A percentile compares a stretch with the other conserved stretches of the same genome.
These are phyloP conservation scores for Cryphonectria parasitica DNA, from an alignment of 2,329 filamentous ascomycete genomes.

Conservation along the genomic window DNA sequence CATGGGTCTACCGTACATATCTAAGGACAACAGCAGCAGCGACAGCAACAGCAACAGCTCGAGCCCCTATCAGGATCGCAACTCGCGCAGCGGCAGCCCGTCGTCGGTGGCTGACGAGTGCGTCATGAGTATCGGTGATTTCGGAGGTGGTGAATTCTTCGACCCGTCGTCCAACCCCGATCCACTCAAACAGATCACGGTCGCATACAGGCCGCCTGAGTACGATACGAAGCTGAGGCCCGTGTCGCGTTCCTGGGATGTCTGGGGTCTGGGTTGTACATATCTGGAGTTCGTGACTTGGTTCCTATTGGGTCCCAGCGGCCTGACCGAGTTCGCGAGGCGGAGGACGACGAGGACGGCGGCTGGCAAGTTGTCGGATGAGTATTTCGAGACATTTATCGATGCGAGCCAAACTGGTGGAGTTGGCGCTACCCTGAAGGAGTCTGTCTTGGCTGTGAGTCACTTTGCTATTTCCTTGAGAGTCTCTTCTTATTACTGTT, in stretches of 20 bases:
- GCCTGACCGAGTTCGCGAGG: conserved; percentile 29
- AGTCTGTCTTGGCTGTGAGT: conserved; percentile 28
- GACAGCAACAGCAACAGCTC: conserved; percentile 11
- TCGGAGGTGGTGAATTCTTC: conserved; percentile 31
- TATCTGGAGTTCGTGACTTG: conserved; percentile 34
- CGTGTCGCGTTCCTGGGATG: conserved; percentile 32
- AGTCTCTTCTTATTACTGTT: neutral
- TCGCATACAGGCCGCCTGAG: conserved; percentile 29
- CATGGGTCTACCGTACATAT: conserved; percentile 26
- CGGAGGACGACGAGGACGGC: conserved; percentile 28
- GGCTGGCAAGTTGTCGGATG: conserved; percentile 28
- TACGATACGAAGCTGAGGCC: conserved; percentile 30
- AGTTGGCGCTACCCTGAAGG: conserved; percentile 28
- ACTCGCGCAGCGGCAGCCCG: conserved; percentile 22
- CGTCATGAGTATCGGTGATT: conserved; percentile 28
- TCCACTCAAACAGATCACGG: conserved; percentile 28
- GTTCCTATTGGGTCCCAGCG: conserved; percentile 27
- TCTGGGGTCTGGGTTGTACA: conserved; percentile 35
- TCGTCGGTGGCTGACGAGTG: conserved; percentile 22
- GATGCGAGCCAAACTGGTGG: conserved; percentile 28
- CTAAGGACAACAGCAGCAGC: conserved; percentile 11
- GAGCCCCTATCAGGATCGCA: conserved; percentile 12
- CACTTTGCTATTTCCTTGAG: no score
- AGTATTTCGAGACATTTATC: conserved; percentile 30
- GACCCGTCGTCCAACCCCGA: conserved; percentile 26